Evolutionary conservation across 768 basidiomycete genomes (phyloP).

Genomic region (Exidia glandulosa): DNA sequence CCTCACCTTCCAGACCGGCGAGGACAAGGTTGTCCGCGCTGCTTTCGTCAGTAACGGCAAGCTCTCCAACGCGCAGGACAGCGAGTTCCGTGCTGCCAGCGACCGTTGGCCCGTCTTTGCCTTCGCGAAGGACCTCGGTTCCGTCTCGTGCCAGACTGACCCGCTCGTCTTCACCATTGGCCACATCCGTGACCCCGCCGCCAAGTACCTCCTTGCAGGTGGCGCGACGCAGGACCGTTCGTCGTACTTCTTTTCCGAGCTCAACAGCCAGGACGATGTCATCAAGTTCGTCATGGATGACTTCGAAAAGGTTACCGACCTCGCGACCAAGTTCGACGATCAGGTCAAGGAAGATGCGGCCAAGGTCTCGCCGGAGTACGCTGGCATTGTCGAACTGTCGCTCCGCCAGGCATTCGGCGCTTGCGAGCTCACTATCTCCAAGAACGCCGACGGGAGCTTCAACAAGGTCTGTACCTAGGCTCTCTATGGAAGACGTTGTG

Average conservation of each 20-base stretch:
- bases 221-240: neutral
- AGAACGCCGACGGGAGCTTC: conserved; percentile 6
- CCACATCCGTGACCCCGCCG: conserved; percentile 1
- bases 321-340: conserved; percentile 13
- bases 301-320: conserved; percentile 9
- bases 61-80: conserved; percentile 3
- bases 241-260: neutral
- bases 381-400: conserved; percentile 15
- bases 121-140: conserved; percentile 5
- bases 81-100: neutral
- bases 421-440: conserved; percentile 17
- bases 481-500: too few species aligned
- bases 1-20: conserved; percentile 2
- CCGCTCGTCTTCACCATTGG: conserved; percentile 7
- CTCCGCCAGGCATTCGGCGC: conserved; percentile 15
- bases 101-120: conserved; percentile 7
- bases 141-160: neutral
- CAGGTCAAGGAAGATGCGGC: conserved; percentile 13
- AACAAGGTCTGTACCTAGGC: too few species aligned
- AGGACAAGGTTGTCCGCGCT: neutral
- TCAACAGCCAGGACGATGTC: neutral
- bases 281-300: conserved; percentile 6
- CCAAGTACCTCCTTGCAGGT: neutral
- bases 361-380: conserved; percentile 12
- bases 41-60: neutral